Base-by-base conservation (phyloP, 2,329 filamentous ascomycete species). In the Nannizziopsis arthrosporioides region DNA sequence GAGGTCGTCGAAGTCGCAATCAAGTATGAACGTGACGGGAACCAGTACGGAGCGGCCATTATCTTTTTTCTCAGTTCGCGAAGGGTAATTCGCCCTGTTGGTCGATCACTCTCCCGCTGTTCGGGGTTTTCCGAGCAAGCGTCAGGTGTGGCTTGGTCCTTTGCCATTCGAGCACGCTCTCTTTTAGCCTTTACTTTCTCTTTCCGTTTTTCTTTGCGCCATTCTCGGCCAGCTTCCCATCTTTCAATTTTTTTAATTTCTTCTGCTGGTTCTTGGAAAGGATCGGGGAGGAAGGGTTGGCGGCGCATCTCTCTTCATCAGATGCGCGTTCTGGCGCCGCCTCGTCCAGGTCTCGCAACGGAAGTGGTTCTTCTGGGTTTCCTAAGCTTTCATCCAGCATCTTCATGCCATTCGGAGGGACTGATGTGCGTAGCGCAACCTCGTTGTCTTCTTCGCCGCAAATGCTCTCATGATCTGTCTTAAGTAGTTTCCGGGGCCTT, bases 181-280 rank as follows among this genome's bases (percentile, higher is more conserved):
- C 72, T 74, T 56, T 73, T 76, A 37, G 71, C 72, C 48, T 69
- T 66, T 12, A 66, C 58, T 55, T 79, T 78, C 55, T 79, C 74
- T 58, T 76, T 80, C 44, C 77, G 70, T 56, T 73, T 72, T n/a
- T 64, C 61, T 59, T 77, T 79, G 56, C 78, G 75, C 27, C 70
- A 67, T 37, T 73, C 76, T 53, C 79, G 82, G 17, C 76, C 77
- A 6, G 81, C 79, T 57, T 94, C 87, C 84, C 85, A 94, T 61
- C 78, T 72, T 60, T 85, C 74, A 54, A 79, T 74, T 48, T 80
- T 81, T 52, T 76, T 79, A 87, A 71, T 60, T 87, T 90, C 67
- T 94, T 94, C 51, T 83, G 70, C 57, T 90, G 84, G 59, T 82
- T 93, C 61, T 96, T 96, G 14, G 90, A 94, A 44, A 95, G 56